phyloP scores from a whole-genome alignment of 257 asterid species.

The Anisodus acutangulus region DNA sequence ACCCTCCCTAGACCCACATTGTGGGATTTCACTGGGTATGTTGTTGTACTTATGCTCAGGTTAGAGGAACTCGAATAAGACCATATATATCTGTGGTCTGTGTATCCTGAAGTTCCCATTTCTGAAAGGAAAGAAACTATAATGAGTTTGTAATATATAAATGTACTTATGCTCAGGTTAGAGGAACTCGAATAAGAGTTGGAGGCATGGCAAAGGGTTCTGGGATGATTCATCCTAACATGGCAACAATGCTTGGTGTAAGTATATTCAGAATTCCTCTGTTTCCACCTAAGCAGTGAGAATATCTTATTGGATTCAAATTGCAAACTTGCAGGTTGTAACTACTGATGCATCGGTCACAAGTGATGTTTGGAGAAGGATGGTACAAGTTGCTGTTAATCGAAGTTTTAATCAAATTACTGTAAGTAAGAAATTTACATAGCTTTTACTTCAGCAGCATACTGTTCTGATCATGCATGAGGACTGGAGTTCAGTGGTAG shows the following conservation, averaged over 20 bases:
- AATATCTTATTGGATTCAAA: conserved; percentile 6
- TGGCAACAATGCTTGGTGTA: conserved; percentile 99
- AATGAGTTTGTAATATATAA: neutral
- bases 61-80: conserved; percentile 68
- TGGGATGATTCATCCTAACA: conserved; percentile 98
- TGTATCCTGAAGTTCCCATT: neutral
- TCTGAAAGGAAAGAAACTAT: neutral
- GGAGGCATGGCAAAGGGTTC: conserved; percentile 99
- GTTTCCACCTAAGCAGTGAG: conserved; percentile 21
- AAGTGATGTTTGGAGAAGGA: conserved; percentile 88
- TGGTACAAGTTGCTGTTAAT: conserved; percentile 85
- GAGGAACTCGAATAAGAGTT: conserved; percentile 65
- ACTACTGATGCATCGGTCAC: conserved; percentile 89
- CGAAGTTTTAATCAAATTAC: conserved; percentile 98
- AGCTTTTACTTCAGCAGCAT: conserved; percentile 26
- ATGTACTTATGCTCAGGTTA: conserved; percentile 56
- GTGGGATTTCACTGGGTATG: no score
- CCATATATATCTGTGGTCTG: neutral
- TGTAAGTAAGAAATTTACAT: conserved; percentile 46
- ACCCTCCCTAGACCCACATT: no score
- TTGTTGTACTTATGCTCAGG: conserved; percentile 46
- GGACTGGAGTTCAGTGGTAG: neutral
- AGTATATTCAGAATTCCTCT: conserved; percentile 35
- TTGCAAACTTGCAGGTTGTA: conserved; percentile 66
- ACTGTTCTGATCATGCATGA: neutral